Conservation (phyloP, 345 rosid species). For the Ailanthus altissimus region DNA sequence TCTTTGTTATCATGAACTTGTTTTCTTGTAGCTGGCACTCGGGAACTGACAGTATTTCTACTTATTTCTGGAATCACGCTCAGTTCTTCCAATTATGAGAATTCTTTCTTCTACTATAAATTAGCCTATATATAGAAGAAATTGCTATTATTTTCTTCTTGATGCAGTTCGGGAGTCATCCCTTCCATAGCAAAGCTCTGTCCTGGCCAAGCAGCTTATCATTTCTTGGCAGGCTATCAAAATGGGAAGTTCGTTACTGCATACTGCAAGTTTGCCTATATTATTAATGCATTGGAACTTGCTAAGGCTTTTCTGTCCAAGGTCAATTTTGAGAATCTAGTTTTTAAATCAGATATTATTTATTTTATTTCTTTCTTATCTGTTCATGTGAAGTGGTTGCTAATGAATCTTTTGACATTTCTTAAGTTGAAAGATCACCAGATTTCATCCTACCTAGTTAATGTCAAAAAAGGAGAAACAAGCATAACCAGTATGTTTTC, state of each 20-base stretch:
- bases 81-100: not conserved
- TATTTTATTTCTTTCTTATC: not conserved
- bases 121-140: not conserved
- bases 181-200: conserved; percentile 40
- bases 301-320: conserved; percentile 33
- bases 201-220: conserved; percentile 42
- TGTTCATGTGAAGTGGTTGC: not conserved
- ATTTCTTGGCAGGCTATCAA: conserved; percentile 40
- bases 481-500: conserved; percentile 21
- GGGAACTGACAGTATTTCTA: not conserved
- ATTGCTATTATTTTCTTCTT: not conserved
- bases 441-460: conserved; percentile 32
- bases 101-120: not conserved
- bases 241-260: conserved; percentile 38
- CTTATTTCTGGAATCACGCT: not conserved
- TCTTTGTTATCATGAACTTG: too few relatives aligned
- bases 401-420: not conserved
- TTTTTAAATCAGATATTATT: not conserved
- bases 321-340: conserved; percentile 25
- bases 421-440: conserved; percentile 33
- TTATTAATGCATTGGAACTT: conserved; percentile 33
- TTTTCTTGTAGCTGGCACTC: too few relatives aligned
- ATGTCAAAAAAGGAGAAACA: conserved; percentile 24
- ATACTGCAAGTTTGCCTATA: conserved; percentile 26
- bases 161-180: conserved; percentile 33